Evolutionary conservation across 768 basidiomycete species (phyloP), one percentile per base, ranked within the genome.

Genomic region (Tylopilus intermedius): DNA sequence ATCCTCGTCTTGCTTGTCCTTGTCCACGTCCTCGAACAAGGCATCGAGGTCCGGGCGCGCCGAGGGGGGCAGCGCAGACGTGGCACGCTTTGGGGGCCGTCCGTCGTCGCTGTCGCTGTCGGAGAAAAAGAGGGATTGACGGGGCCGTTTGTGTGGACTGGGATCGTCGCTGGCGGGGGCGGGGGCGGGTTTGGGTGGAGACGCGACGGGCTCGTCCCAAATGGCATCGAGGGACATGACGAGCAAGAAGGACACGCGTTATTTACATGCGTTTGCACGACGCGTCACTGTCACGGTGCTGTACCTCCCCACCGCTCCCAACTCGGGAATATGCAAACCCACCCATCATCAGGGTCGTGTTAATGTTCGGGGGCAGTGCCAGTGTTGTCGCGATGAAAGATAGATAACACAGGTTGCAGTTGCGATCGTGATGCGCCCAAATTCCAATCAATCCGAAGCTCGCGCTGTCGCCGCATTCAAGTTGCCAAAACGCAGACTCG

Each of bases 91-190:
- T 13, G 57, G 59, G 42, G 66, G 38, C 38, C 38, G 66, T 1
- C 63, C 58, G 24, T 82, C 76, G 45, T 81, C 78, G 51, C 59
- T 55, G 45, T 62, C 68, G 39, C 60, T 64, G 41, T 83, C 83
- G 2, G 77, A 75, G 29, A 86, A 71, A 62, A 88, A 89, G 15
- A 89, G 74, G 1, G 79, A 50, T 18, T 71, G 61, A 27, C 74
- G 57, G 0, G 72, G 70, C 22, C 69, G 72, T 53, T 71, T 72
- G 5, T 62, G 30, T 8, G 54, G 61, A 33, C 49, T 62, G 26
- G 47, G 21, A 6, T 39, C 29, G 26, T 45, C 51, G 0, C 66
- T 64, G 13, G 60, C 54, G 27, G 70, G 63, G 4, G 45, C 47
- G 18, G 55, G 37, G 4, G 45, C 47, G 18, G 55, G 37, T 18